Evolutionary conservation across 768 basidiomycete genomes (phyloP).

Genomic region (Boletus eberwhitei): DNA sequence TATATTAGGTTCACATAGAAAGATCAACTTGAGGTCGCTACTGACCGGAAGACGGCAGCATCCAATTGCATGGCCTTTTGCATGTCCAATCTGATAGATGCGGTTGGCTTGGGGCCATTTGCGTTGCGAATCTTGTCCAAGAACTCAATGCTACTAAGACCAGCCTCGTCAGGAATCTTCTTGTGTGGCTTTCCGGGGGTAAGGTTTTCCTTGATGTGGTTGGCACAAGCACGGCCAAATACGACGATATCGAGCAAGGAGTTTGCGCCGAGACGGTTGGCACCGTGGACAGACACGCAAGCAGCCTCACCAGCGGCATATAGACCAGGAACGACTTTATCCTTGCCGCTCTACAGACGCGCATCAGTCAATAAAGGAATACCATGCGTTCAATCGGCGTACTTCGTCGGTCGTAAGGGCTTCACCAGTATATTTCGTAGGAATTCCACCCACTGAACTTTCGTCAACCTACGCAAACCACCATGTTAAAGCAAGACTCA

Average conservation of each 20-base stretch:
- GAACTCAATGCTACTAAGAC: constrained; percentile 78
- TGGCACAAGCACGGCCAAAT: constrained; percentile 98
- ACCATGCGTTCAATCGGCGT: neutral
- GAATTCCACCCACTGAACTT: constrained; percentile 92
- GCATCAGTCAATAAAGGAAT: neutral
- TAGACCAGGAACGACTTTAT: constrained; percentile 91
- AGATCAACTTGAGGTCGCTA: neutral
- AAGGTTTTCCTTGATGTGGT: constrained; percentile 91
- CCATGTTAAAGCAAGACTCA: constrained; percentile 40
- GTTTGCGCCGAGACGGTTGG: constrained; percentile 99
- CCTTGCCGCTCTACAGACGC: constrained; percentile 65
- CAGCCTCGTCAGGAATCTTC: constrained; percentile 80
- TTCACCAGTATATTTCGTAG: constrained; percentile 97
- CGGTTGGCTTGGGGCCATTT: constrained; percentile 79
- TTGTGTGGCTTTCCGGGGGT: constrained; percentile 91
- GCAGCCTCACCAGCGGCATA: constrained; percentile 99
- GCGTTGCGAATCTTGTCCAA: constrained; percentile 86
- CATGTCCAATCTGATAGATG: constrained; percentile 91
- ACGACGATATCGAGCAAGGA: constrained; percentile 98
- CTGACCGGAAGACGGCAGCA: constrained; percentile 92
- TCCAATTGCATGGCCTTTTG: constrained; percentile 99
- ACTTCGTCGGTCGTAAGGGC: constrained; percentile 81
- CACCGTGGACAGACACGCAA: constrained; percentile 97
- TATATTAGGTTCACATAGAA: neutral
- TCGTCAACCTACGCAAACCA: constrained; percentile 11